Base-by-base conservation (phyloP, 306 rosid species). In the Vigna radiata region DNA sequence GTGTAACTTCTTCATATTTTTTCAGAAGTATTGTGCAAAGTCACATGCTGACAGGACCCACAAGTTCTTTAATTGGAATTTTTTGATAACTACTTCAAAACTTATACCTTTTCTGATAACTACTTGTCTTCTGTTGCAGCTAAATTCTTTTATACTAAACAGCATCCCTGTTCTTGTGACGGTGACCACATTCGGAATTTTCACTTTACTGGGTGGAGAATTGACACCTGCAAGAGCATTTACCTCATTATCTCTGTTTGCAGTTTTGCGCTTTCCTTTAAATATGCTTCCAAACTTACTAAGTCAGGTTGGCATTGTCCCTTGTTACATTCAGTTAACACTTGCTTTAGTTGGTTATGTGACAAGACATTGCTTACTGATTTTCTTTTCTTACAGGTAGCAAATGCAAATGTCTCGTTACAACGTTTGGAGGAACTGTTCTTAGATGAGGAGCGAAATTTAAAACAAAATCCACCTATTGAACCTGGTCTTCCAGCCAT, bases 181-280 rank as follows among this genome's bases (percentile, higher is more conserved):
- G 19, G 88, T 90, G 54, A 81, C 85, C 61, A 82, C 96, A 59
- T 94, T 94, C 25, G 94, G 98, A 77, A 49, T 72, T 77, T 94
- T 94, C 84, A 90, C 94, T 66, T 76, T 90, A 79, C 90, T 90
- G 80, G 98, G 98, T 48, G 97, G 97, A 50, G 83, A 91, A 21
- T 76, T 94, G 83, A 91, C 98, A 67, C 97, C 98, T 58, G 85
- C 98, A 52, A 89, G 91, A 68, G 97, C 98, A 56, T 94, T 94
- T 75, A 91, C 98, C 62, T 91, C 98, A 33, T 88, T 91, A 36
- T 90, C 98, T 50, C 87, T 94, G 29, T 94, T 91, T 68, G 75
- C 98, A 2, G 84, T 94, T 74, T 75, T 94, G 80, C 90, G 94
- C 39, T 77, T 19, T 84, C 98, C 98, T 76, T 77, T 94, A 78